Conservation (phyloP, 2,329 filamentous ascomycete species). For the Bipolaris gigantea region DNA sequence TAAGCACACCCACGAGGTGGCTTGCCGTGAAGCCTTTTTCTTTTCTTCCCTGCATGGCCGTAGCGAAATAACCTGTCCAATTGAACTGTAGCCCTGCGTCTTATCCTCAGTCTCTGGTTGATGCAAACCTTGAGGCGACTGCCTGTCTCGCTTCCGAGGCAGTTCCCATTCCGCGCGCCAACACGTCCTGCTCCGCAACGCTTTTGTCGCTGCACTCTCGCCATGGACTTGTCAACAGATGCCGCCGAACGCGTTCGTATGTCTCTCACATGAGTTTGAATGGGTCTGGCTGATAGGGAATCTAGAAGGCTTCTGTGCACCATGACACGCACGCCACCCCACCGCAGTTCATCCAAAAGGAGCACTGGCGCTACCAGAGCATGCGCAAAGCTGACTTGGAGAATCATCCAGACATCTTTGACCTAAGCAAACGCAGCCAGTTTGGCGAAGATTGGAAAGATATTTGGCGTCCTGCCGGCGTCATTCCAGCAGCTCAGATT, state of each 20-base stretch:
- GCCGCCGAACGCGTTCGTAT: conserved; percentile 38
- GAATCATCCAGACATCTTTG: conserved; percentile 50
- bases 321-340: conserved; percentile 44
- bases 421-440: conserved; percentile 37
- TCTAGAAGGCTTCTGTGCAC: conserved; percentile 32
- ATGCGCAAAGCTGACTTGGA: conserved; percentile 57
- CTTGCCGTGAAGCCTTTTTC: conserved; percentile 1
- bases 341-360: conserved; percentile 40
- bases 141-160: conserved; percentile 1
- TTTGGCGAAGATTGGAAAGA: conserved; percentile 41
- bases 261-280: conserved; percentile 21
- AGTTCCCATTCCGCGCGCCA: not conserved
- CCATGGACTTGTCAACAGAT: conserved; percentile 32
- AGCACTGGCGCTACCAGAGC: conserved; percentile 59
- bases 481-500: conserved; percentile 33
- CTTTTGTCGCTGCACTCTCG: not conserved
- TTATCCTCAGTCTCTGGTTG: not conserved
- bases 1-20: conserved; percentile 7
- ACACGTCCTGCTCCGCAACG: not conserved
- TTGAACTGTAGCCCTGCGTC: not conserved
- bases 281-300: conserved; percentile 26
- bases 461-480: conserved; percentile 33
- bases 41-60: not conserved
- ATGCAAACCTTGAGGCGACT: conserved; percentile 4
- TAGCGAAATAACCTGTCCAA: not conserved